Evolutionary conservation across 441 rosid species (phyloP).

Genomic region (Aleurites moluccanus): DNA sequence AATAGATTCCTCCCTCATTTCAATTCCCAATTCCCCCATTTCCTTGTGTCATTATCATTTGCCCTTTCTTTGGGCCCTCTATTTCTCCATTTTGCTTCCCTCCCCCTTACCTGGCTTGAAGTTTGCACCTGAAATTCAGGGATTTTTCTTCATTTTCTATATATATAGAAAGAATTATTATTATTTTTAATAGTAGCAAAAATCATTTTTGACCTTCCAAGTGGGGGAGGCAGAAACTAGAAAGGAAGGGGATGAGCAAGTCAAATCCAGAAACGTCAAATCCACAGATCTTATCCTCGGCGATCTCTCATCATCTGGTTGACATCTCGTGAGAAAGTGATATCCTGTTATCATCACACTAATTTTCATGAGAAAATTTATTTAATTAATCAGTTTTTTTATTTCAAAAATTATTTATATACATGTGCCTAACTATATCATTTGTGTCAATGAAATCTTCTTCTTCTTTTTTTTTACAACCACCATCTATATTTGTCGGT

Average conservation of each 20-base stretch:
- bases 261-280: constrained; percentile 46
- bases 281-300: constrained; percentile 53
- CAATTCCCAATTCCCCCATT: background rate
- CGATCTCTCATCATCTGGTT: constrained; percentile 58
- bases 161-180: too few relatives aligned
- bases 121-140: constrained; percentile 29
- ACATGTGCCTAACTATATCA: too few relatives aligned
- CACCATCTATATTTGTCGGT: too few relatives aligned
- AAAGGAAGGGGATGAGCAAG: constrained; percentile 14
- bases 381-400: too few relatives aligned
- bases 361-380: background rate
- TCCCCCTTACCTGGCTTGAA: constrained; percentile 18
- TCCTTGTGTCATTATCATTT: constrained; percentile 17
- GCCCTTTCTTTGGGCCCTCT: constrained; percentile 2
- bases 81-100: background rate
- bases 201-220: constrained; percentile 9
- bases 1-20: constrained; percentile 29
- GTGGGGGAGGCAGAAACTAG: constrained; percentile 7
- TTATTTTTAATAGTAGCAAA: background rate
- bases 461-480: too few relatives aligned
- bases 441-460: too few relatives aligned
- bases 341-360: constrained; percentile 41
- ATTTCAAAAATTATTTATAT: too few relatives aligned
- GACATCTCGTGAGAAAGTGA: constrained; percentile 43
- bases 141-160: background rate